These are phyloP conservation scores for Lentinula novae-zelandiae DNA, from an alignment of 1,284 basidiomycete genomes.

Conservation along the genomic window DNA sequence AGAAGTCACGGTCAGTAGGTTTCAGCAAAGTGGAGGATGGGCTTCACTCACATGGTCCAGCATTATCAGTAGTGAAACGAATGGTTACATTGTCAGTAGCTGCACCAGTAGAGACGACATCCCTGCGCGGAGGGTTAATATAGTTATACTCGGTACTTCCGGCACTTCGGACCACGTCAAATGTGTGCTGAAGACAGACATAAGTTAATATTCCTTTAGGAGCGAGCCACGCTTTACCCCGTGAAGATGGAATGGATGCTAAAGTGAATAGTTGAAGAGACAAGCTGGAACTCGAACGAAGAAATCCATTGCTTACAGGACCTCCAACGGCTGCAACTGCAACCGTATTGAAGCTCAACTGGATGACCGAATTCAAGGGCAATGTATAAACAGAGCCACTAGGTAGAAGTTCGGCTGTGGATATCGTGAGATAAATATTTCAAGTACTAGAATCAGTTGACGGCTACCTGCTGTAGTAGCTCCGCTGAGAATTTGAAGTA, in stretches of 20 bases:
- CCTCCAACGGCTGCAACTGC: constrained; percentile 21
- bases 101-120: constrained; percentile 31
- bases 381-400: constrained; percentile 18
- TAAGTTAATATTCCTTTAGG: neutral
- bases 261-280: neutral
- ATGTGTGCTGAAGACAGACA: constrained; percentile 24
- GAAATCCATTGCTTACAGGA: constrained; percentile 31
- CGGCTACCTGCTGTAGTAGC: constrained; percentile 17
- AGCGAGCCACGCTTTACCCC: neutral
- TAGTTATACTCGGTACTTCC: constrained; percentile 31
- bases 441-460: neutral
- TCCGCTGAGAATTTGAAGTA: constrained; percentile 20
- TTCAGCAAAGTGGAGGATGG: neutral
- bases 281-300: constrained; percentile 12
- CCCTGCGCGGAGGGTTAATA: constrained; percentile 30
- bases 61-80: constrained; percentile 41
- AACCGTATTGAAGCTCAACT: constrained; percentile 17
- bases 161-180: constrained; percentile 33
- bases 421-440: constrained; percentile 20
- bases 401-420: constrained; percentile 18
- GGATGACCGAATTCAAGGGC: constrained; percentile 19
- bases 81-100: constrained; percentile 29
- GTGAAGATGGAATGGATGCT: constrained; percentile 13
- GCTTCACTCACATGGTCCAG: constrained; percentile 37
- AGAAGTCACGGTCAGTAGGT: neutral